phyloP scores from a whole-genome alignment of 139 green algal genomes.

The Chlorella vulgaris region DNA sequence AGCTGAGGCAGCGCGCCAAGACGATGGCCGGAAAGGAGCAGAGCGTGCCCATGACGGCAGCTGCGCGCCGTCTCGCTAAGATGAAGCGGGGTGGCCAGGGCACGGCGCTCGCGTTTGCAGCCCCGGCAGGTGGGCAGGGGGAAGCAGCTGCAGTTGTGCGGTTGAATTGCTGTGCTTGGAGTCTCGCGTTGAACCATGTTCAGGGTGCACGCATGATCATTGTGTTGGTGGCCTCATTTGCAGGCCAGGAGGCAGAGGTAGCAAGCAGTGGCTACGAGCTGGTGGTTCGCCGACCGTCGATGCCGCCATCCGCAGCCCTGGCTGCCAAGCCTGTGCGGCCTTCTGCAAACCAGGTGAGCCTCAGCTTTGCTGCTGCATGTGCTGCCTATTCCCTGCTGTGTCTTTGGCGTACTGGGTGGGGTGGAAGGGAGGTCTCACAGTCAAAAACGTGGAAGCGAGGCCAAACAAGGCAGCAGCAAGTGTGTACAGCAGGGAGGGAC shows the following conservation, averaged over 20 bases:
- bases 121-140: background rate
- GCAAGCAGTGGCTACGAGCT: too few species aligned
- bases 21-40: background rate
- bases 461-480: too few species aligned
- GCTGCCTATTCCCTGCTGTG: background rate
- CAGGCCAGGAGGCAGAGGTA: too few species aligned
- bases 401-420: too few species aligned
- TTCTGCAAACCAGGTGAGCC: background rate
- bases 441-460: too few species aligned
- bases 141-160: background rate
- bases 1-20: background rate
- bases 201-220: background rate
- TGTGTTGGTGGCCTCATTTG: background rate
- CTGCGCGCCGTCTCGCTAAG: conserved; percentile 5
- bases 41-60: background rate
- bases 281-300: background rate
- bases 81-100: background rate
- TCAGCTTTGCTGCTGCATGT: background rate
- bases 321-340: conserved; percentile 5
- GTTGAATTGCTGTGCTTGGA: background rate
- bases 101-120: background rate
- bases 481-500: too few species aligned
- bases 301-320: background rate
- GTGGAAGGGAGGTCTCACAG: too few species aligned
- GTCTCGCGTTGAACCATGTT: background rate